phyloP scores from a whole-genome alignment of 495 filamentous ascomycete genomes.

The Glarea lozoyensis region DNA sequence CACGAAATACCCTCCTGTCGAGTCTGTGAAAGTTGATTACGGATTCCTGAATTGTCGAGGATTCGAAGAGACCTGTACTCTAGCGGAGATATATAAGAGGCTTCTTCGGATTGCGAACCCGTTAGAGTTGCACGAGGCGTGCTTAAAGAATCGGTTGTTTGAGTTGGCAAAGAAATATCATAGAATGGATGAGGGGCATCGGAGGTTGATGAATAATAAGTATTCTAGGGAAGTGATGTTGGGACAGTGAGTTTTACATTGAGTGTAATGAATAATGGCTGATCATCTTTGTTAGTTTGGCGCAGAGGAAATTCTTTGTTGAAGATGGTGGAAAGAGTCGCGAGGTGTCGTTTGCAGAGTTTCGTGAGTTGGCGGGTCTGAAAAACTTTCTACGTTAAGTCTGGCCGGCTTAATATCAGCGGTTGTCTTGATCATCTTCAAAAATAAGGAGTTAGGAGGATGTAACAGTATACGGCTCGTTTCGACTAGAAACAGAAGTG shows the following conservation, averaged over 20 bases:
- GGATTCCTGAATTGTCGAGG: conserved; percentile 24
- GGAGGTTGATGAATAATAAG: conserved; percentile 23
- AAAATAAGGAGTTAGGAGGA: background rate
- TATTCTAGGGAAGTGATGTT: background rate
- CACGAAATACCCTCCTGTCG: conserved; percentile 19
- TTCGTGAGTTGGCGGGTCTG: background rate
- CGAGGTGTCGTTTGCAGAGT: background rate
- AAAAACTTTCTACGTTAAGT: background rate
- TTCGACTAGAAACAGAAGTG: too few species aligned
- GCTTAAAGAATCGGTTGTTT: conserved; percentile 21
- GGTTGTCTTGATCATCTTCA: background rate
- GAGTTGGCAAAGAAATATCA: conserved; percentile 21
- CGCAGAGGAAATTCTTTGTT: background rate
- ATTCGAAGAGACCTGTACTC: conserved; percentile 26
- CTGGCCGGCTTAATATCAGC: background rate
- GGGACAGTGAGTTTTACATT: background rate
- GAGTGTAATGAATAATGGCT: background rate
- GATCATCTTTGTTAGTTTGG: background rate
- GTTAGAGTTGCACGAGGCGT: conserved; percentile 23
- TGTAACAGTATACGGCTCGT: background rate
- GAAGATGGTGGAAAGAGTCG: background rate
- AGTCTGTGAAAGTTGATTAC: conserved; percentile 21
- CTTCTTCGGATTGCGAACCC: conserved; percentile 22
- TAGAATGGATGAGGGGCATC: conserved; percentile 23
- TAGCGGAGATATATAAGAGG: conserved; percentile 25